Percentiles rank a stretch among this genome's conserved stretches.
Evolutionary conservation across 345 rosid genomes (phyloP).

Genomic region (Fremontodendron californicum): DNA sequence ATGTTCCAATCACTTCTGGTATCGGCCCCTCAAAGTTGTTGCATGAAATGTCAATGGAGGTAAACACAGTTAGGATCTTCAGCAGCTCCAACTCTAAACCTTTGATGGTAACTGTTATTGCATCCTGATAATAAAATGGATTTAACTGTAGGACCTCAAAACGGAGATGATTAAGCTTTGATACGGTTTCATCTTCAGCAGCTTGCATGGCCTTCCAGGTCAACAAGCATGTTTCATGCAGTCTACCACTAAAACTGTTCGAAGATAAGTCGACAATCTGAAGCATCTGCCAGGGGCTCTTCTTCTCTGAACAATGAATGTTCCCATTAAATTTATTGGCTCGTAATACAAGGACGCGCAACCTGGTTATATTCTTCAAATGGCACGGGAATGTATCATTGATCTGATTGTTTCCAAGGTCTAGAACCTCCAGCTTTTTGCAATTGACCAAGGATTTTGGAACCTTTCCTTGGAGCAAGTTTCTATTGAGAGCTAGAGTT

Average conservation of each 20-base stretch:
- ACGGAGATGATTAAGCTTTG: background rate
- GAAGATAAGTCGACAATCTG: background rate
- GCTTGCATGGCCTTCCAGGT: background rate
- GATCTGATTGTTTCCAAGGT: slow-evolving; percentile 33
- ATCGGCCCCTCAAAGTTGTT: background rate
- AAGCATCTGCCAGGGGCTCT: background rate
- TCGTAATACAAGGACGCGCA: slow-evolving; percentile 39
- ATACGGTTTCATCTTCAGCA: background rate
- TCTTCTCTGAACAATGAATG: slow-evolving; percentile 1
- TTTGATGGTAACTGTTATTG: background rate
- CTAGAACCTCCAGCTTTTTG: slow-evolving; percentile 28
- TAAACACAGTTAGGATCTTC: background rate
- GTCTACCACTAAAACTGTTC: background rate
- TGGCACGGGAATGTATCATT: slow-evolving; percentile 36
- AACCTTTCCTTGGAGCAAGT: slow-evolving; percentile 28
- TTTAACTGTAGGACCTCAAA: background rate
- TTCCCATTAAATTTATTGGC: slow-evolving; percentile 22
- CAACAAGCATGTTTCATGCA: background rate
- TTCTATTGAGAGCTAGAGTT: slow-evolving; percentile 38
- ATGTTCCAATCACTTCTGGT: background rate
- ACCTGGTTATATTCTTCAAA: slow-evolving; percentile 24
- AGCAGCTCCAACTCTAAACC: background rate
- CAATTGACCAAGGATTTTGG: slow-evolving; percentile 33
- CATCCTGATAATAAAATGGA: background rate
- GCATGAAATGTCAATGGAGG: background rate